Evolutionary conservation across 1,284 basidiomycete species (phyloP).

Genomic region (Irpex lacteus): DNA sequence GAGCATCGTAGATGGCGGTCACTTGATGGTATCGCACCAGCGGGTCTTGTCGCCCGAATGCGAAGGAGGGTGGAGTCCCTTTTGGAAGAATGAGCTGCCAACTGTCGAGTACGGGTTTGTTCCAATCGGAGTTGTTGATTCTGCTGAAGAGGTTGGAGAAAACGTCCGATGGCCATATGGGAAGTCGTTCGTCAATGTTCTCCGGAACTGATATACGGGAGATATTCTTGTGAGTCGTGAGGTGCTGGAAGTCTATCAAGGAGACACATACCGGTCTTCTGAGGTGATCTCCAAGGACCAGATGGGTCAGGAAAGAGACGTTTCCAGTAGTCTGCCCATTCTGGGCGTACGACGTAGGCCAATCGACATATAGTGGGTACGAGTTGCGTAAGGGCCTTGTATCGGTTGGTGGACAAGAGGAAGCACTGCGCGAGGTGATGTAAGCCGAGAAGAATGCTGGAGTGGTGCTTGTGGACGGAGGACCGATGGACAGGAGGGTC

Average conservation of each 20-base stretch:
- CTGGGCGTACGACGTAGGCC: constrained; percentile 63
- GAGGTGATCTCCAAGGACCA: constrained; percentile 52
- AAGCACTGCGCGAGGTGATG: constrained; percentile 77
- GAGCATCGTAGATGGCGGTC: constrained; percentile 50
- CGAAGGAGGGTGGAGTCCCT: constrained; percentile 52
- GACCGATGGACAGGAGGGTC: constrained; percentile 7
- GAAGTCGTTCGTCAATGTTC: constrained; percentile 60
- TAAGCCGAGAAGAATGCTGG: constrained; percentile 61
- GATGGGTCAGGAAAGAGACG: constrained; percentile 64
- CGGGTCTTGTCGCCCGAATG: constrained; percentile 59
- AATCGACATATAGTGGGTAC: constrained; percentile 66
- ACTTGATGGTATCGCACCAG: constrained; percentile 48
- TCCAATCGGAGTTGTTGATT: constrained; percentile 67
- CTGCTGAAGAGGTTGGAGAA: constrained; percentile 61
- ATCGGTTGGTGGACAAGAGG: constrained; percentile 52
- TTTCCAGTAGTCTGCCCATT: constrained; percentile 90
- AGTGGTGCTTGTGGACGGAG: constrained; percentile 37
- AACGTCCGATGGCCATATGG: constrained; percentile 69
- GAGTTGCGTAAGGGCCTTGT: constrained; percentile 55
- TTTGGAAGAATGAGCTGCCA: constrained; percentile 48
- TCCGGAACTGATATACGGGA: constrained; percentile 32
- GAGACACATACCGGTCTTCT: constrained; percentile 39
- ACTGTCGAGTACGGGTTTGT: constrained; percentile 48
- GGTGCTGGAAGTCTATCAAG: neutral
- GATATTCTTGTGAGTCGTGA: neutral